Percentiles rank a stretch among this genome's conserved stretches.
These are phyloP conservation scores for Cercospora sojina DNA, from an alignment of 2,329 filamentous ascomycete genomes.

Conservation along the genomic window DNA sequence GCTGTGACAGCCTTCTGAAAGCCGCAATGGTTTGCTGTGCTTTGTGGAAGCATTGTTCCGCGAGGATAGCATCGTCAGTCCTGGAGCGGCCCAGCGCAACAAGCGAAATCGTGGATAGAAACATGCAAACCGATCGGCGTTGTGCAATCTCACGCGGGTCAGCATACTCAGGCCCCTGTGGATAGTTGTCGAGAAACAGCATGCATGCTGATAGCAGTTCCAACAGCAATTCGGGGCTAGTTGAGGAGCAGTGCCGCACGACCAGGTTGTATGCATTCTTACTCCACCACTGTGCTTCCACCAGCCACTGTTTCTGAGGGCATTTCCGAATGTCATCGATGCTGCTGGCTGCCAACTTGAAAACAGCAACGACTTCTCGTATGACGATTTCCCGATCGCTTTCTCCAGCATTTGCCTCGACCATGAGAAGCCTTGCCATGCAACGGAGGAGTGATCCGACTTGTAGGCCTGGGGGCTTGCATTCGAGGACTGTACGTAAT, in stretches of 20 bases:
- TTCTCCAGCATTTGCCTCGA: conserved; percentile 38
- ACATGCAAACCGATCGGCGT: conserved; percentile 68
- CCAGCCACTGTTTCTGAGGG: conserved; percentile 45
- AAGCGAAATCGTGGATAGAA: conserved; percentile 55
- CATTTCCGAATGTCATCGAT: conserved; percentile 43
- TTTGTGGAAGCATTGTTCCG: conserved; percentile 62
- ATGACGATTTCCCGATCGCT: conserved; percentile 27
- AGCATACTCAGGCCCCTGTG: conserved; percentile 20
- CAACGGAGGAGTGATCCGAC: conserved; percentile 65
- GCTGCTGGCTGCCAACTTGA: conserved; percentile 52
- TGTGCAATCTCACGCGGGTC: conserved; percentile 37
- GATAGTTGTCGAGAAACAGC: conserved; percentile 32
- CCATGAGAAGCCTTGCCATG: conserved; percentile 48
- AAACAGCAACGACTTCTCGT: conserved; percentile 56
- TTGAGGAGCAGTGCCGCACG: conserved; percentile 60
- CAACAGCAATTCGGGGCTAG: conserved; percentile 56
- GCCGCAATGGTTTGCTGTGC: conserved; percentile 60
- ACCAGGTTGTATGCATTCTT: conserved; percentile 78
- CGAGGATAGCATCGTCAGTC: conserved; percentile 44
- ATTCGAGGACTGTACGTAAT: conserved; percentile 61
- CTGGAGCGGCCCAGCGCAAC: conserved; percentile 51
- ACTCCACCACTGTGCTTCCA: conserved; percentile 81
- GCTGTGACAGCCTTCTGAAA: conserved; percentile 50
- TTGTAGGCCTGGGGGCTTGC: conserved; percentile 54
- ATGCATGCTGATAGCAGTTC: conserved; percentile 54